phyloP scores from a whole-genome alignment of 305 asterid species.

The Lippia alba region DNA sequence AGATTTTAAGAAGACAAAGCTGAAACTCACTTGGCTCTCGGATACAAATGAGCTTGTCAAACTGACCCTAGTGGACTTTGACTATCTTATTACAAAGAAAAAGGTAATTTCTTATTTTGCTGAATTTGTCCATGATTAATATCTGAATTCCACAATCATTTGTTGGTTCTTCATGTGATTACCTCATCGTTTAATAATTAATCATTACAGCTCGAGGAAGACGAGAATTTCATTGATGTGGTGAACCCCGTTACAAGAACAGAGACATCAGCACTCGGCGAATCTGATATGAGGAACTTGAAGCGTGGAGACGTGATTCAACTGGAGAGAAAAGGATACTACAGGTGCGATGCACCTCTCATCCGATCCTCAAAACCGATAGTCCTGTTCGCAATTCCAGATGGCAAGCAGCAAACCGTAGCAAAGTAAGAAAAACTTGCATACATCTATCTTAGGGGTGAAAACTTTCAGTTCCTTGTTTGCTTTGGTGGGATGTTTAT shows the following conservation, averaged over 20 bases:
- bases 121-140: neutral
- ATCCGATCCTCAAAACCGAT: slow-evolving; percentile 68
- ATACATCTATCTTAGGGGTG: slow-evolving; percentile 13
- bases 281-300: slow-evolving; percentile 81
- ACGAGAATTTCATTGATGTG: slow-evolving; percentile 74
- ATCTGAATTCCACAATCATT: neutral
- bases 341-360: slow-evolving; percentile 82
- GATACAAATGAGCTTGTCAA: slow-evolving; percentile 71
- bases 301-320: slow-evolving; percentile 82
- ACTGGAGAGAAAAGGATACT: slow-evolving; percentile 93
- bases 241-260: slow-evolving; percentile 75
- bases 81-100: slow-evolving; percentile 87
- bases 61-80: slow-evolving; percentile 74
- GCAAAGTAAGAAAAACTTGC: slow-evolving; percentile 39
- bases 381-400: slow-evolving; percentile 82
- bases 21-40: slow-evolving; percentile 93
- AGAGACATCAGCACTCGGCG: slow-evolving; percentile 81
- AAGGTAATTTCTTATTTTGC: slow-evolving; percentile 53
- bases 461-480: neutral
- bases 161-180: neutral
- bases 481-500: neutral
- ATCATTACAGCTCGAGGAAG: slow-evolving; percentile 79
- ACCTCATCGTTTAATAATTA: slow-evolving; percentile 21
- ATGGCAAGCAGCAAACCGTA: slow-evolving; percentile 82
- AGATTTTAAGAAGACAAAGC: slow-evolving; percentile 86